These are phyloP conservation scores for Colletotrichum sp. DNA, from an alignment of 2,329 filamentous ascomycete genomes.

Conservation along the genomic window DNA sequence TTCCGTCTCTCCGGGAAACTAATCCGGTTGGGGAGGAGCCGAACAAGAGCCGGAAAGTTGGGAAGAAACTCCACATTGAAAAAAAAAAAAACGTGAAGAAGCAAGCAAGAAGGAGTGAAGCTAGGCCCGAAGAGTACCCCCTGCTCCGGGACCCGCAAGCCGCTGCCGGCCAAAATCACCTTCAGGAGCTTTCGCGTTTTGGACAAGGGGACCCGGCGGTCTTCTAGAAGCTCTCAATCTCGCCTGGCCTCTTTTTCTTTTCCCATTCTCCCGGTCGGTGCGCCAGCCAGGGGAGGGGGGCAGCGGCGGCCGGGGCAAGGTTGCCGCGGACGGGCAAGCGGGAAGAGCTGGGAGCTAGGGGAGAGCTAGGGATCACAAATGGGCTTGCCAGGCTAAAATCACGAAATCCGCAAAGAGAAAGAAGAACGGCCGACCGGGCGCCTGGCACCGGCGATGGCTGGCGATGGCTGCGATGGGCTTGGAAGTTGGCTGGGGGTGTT, in stretches of 20 bases:
- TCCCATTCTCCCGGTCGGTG: conserved; percentile 1
- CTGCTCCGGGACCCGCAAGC: conserved; percentile 5
- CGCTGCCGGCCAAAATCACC: conserved; percentile 2
- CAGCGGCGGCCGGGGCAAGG: not conserved
- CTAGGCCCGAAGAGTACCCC: not conserved
- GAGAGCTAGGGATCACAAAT: not conserved
- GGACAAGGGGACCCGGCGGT: not conserved
- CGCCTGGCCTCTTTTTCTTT: not conserved
- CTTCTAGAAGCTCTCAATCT: conserved; percentile 11
- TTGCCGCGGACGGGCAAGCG: not conserved
- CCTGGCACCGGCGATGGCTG: not conserved
- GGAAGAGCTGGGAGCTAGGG: not conserved
- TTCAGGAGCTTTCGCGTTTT: not conserved
- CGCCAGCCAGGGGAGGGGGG: not conserved
- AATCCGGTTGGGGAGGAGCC: conserved; percentile 3
- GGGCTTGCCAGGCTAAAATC: not conserved
- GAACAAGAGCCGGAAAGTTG: conserved; percentile 7
- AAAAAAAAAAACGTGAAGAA: not conserved
- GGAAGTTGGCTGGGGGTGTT: not conserved
- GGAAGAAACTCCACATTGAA: not conserved
- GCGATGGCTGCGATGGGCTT: not conserved
- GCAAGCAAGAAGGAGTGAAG: not conserved
- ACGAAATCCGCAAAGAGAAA: not conserved
- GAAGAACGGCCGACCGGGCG: not conserved
- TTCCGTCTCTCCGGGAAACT: not conserved